These are phyloP conservation scores for Fusarium coicis DNA, from an alignment of 2,329 filamentous ascomycete genomes.

Conservation along the genomic window DNA sequence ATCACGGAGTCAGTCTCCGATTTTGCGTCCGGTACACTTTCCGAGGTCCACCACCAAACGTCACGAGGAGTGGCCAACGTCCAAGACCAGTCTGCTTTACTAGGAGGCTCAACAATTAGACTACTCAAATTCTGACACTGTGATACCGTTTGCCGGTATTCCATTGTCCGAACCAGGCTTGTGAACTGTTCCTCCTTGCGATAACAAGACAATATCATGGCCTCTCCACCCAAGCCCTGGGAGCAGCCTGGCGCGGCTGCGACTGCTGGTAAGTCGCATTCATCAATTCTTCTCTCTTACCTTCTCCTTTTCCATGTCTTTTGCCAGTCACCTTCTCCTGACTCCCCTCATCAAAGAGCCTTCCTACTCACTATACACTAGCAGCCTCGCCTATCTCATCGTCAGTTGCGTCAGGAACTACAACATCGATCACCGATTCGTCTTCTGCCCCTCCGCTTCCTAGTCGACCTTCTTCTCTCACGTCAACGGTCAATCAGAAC, in stretches of 20 bases:
- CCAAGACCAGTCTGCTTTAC: slow-evolving; percentile 3
- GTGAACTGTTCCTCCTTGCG: slow-evolving; percentile 11
- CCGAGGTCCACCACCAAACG: slow-evolving; percentile 37
- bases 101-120: slow-evolving; percentile 17
- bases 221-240: slow-evolving; percentile 97
- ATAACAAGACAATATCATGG: slow-evolving; percentile 56
- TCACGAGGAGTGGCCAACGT: slow-evolving; percentile 29
- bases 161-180: slow-evolving; percentile 12
- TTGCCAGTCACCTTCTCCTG: background rate
- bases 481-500: slow-evolving; percentile 85
- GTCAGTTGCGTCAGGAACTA: slow-evolving; percentile 54
- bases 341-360: slow-evolving; percentile 31
- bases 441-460: slow-evolving; percentile 76
- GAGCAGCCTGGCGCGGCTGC: slow-evolving; percentile 78
- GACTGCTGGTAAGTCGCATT: slow-evolving; percentile 58
- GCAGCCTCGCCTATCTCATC: slow-evolving; percentile 56
- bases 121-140: slow-evolving; percentile 12
- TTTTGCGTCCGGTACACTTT: slow-evolving; percentile 35
- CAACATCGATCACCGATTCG: slow-evolving; percentile 50
- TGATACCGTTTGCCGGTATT: slow-evolving; percentile 15
- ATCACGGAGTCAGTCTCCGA: slow-evolving; percentile 38
- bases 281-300: slow-evolving; percentile 4
- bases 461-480: slow-evolving; percentile 81
- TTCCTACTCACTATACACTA: slow-evolving; percentile 39
- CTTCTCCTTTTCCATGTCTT: background rate